Conservation (phyloP, 164 flowering plant species). For the Macadamia integrifolia region DNA sequence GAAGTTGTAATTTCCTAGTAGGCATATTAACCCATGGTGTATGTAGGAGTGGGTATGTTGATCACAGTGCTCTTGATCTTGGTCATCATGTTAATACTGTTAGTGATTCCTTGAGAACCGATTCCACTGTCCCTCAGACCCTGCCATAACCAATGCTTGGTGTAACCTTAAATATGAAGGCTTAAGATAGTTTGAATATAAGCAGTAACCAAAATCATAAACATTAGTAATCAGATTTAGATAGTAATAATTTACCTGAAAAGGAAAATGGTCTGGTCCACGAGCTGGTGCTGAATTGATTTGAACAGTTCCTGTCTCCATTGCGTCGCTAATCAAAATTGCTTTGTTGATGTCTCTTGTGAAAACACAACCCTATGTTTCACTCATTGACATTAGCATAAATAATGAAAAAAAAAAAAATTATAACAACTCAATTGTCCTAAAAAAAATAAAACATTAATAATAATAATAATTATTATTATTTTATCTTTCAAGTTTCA, state of each 20-base stretch:
- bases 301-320: constrained; percentile 97
- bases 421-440: neutral
- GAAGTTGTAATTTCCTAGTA: neutral
- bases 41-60: constrained; percentile 85
- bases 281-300: constrained; percentile 99
- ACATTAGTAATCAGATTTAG: neutral
- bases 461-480: too few relatives aligned
- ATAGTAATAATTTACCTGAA: constrained; percentile 51
- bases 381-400: neutral
- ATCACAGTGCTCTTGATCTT: constrained; percentile 91
- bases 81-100: constrained; percentile 95
- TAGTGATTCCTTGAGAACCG: constrained; percentile 95
- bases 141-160: constrained; percentile 29
- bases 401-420: neutral
- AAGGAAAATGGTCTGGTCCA: constrained; percentile 99
- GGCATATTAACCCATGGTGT: constrained; percentile 72
- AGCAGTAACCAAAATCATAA: neutral
- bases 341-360: constrained; percentile 98
- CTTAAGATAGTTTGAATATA: neutral
- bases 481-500: too few relatives aligned
- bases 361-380: constrained; percentile 80
- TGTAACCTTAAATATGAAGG: neutral
- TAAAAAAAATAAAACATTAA: neutral
- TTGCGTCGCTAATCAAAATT: constrained; percentile 88
- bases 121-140: constrained; percentile 96